Evolutionary conservation across 1,139 yeast species (phyloP).

Genomic region (Diutina siamensis): DNA sequence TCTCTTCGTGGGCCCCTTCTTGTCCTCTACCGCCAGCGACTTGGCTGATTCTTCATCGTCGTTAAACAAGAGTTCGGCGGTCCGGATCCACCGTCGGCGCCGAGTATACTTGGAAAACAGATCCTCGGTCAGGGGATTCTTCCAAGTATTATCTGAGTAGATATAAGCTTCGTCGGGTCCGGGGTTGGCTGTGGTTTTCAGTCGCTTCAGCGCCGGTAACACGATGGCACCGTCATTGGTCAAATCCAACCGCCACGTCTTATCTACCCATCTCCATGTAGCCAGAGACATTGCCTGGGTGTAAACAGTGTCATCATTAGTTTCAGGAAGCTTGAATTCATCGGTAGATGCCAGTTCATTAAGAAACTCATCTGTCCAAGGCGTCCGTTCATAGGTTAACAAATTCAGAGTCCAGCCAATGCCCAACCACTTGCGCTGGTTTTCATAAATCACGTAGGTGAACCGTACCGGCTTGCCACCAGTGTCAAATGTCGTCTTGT

Average conservation of each 20-base stretch:
- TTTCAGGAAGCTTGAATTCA: constrained; percentile 68
- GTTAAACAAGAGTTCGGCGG: constrained; percentile 68
- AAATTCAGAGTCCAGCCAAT: constrained; percentile 95
- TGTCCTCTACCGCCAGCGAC: not conserved
- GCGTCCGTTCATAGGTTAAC: constrained; percentile 82
- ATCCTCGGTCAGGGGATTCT: constrained; percentile 79
- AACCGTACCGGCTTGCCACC: constrained; percentile 59
- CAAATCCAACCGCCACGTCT: constrained; percentile 80
- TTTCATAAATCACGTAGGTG: constrained; percentile 88
- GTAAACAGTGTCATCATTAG: constrained; percentile 17
- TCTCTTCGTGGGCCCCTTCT: constrained; percentile 13
- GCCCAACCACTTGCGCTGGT: constrained; percentile 95
- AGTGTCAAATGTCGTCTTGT: constrained; percentile 22
- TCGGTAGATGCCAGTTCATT: constrained; percentile 77
- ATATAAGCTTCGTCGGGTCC: constrained; percentile 74
- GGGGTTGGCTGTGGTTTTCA: constrained; percentile 70
- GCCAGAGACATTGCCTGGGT: constrained; percentile 50
- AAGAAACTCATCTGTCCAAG: constrained; percentile 94
- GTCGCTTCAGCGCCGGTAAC: constrained; percentile 48
- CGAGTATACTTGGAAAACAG: constrained; percentile 85
- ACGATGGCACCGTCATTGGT: constrained; percentile 83
- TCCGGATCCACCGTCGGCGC: constrained; percentile 89
- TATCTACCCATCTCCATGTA: constrained; percentile 91
- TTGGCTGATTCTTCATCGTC: constrained; percentile 6
- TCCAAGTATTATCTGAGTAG: constrained; percentile 90